Conservation (phyloP, 441 rosid species). For the Flueggea neowawraea region DNA sequence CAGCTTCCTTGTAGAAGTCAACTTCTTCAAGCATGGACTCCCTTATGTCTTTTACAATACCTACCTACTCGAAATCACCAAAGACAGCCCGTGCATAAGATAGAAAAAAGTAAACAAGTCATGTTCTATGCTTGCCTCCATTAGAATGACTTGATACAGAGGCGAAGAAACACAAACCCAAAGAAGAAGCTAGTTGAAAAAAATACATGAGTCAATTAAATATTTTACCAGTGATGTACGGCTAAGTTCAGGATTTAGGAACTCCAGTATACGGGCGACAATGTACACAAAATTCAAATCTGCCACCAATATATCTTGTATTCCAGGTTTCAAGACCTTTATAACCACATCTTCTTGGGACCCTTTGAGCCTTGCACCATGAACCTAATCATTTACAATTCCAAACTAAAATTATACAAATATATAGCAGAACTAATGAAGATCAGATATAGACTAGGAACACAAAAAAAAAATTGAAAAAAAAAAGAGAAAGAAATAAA, state of each 20-base stretch:
- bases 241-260: conserved; percentile 80
- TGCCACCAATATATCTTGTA: conserved; percentile 86
- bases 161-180: no score
- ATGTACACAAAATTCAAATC: conserved; percentile 89
- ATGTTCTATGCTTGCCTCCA: no score
- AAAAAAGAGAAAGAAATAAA: no score
- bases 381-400: conserved; percentile 50
- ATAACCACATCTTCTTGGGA: conserved; percentile 93
- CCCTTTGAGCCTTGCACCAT: conserved; percentile 85
- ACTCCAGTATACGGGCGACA: conserved; percentile 93
- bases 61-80: conserved; percentile 44
- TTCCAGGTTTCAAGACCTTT: conserved; percentile 96
- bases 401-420: no score
- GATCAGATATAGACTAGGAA: no score
- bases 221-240: conserved; percentile 85
- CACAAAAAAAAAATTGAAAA: no score
- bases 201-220: conserved; percentile 9
- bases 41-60: conserved; percentile 85
- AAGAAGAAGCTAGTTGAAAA: background rate
- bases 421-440: no score
- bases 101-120: no score
- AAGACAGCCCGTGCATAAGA: no score
- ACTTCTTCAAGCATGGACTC: conserved; percentile 99
- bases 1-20: conserved; percentile 89
- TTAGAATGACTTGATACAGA: no score